phyloP scores from a whole-genome alignment of 2,329 filamentous ascomycete genomes.

The Claviceps africana region DNA sequence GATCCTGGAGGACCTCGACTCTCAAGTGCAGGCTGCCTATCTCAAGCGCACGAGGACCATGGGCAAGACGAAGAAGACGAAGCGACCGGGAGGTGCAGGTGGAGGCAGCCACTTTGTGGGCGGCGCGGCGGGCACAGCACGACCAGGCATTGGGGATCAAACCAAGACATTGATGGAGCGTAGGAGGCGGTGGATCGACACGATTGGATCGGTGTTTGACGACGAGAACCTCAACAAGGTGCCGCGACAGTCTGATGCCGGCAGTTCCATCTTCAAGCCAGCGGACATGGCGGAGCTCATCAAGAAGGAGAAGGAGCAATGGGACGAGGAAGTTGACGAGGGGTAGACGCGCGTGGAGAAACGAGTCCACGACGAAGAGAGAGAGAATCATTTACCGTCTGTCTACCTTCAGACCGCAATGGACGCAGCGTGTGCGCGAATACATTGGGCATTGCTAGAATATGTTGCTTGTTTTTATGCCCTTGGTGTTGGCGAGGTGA shows the following conservation, averaged over 20 bases:
- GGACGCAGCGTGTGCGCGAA: too few species aligned
- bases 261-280: slow-evolving; percentile 58
- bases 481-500: too few species aligned
- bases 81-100: slow-evolving; percentile 60
- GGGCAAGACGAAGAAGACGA: slow-evolving; percentile 86
- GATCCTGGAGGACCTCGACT: slow-evolving; percentile 91
- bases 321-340: slow-evolving; percentile 68
- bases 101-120: slow-evolving; percentile 53
- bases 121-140: slow-evolving; percentile 47
- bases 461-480: too few species aligned
- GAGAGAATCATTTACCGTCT: too few species aligned
- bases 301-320: slow-evolving; percentile 63
- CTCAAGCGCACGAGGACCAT: slow-evolving; percentile 90
- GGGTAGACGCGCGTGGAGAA: slow-evolving; percentile 19
- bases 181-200: slow-evolving; percentile 76
- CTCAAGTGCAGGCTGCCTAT: slow-evolving; percentile 87
- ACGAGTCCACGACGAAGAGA: background rate
- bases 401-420: too few species aligned
- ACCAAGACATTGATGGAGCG: slow-evolving; percentile 89
- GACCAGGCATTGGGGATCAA: slow-evolving; percentile 78
- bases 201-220: slow-evolving; percentile 80
- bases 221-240: slow-evolving; percentile 64
- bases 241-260: slow-evolving; percentile 49
- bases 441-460: too few species aligned
- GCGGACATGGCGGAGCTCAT: slow-evolving; percentile 59